Evolutionary conservation across 352 stramenopile genomes (phyloP).

Genomic region (Pythium catenulatum): DNA sequence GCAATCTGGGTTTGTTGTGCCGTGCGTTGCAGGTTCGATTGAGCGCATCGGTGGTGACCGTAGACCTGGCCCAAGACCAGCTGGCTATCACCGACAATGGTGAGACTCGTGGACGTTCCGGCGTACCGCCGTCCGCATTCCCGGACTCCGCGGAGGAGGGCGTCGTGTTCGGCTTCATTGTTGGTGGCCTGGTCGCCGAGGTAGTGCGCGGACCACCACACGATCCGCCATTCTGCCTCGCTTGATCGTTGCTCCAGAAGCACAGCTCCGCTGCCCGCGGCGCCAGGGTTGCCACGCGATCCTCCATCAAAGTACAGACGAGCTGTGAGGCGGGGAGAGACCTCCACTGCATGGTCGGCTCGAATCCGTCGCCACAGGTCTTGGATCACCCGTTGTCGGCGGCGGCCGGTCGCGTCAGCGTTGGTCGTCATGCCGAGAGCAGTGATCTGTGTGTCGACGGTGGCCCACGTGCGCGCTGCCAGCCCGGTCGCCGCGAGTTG

Average conservation of each 20-base stretch:
- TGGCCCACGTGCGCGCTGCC: too few species aligned
- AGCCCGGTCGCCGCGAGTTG: too few species aligned
- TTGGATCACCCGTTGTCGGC: too few species aligned
- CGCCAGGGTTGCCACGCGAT: background rate
- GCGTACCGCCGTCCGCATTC: background rate
- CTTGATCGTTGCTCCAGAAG: background rate
- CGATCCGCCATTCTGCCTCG: background rate
- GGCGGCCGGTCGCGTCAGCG: too few species aligned
- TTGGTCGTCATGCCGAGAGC: too few species aligned
- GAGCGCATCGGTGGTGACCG: background rate
- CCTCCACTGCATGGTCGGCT: too few species aligned
- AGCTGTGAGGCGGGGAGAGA: too few species aligned
- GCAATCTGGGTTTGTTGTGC: background rate
- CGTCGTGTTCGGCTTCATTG: conserved; percentile 16
- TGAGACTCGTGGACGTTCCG: background rate
- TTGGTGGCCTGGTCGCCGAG: background rate
- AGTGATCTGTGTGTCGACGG: too few species aligned
- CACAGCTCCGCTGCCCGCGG: background rate
- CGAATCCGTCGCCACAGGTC: too few species aligned
- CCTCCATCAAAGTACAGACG: conserved; percentile 13
- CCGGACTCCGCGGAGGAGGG: background rate
- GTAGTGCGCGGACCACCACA: background rate
- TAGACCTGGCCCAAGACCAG: background rate
- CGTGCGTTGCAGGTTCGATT: background rate
- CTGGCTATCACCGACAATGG: background rate